These are phyloP conservation scores for Proliferodiscus dingleyae DNA, from an alignment of 2,329 filamentous ascomycete genomes.

Conservation along the genomic window DNA sequence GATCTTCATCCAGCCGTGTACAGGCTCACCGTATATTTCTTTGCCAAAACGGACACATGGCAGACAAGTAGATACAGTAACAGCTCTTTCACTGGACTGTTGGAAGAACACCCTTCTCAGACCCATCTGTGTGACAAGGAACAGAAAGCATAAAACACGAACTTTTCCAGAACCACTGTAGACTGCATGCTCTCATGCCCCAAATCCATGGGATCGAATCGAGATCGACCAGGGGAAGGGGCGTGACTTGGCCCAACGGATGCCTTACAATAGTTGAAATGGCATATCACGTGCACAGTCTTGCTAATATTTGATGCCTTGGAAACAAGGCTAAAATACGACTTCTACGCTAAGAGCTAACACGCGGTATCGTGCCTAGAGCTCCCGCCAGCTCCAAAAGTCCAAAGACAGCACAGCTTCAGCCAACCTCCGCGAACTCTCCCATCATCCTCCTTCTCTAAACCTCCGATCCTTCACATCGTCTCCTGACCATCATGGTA, in stretches of 20 bases:
- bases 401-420: constrained; percentile 23
- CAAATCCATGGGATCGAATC: no score
- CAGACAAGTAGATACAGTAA: no score
- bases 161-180: no score
- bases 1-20: background rate
- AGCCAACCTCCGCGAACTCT: constrained; percentile 8
- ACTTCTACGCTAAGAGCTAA: constrained; percentile 15
- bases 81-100: no score
- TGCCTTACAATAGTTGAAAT: background rate
- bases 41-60: no score
- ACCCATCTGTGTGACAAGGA: no score
- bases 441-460: constrained; percentile 9
- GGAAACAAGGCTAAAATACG: background rate
- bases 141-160: no score
- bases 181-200: no score
- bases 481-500: constrained; percentile 28
- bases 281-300: background rate
- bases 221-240: no score
- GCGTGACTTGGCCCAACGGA: background rate
- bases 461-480: constrained; percentile 6
- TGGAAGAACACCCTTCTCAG: no score
- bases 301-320: constrained; percentile 4
- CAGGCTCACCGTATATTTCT: constrained; percentile 16
- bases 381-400: constrained; percentile 22
- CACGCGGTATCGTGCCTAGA: constrained; percentile 30